phyloP scores from a whole-genome alignment of 331 rosid genomes.

The Quercus tomentella region DNA sequence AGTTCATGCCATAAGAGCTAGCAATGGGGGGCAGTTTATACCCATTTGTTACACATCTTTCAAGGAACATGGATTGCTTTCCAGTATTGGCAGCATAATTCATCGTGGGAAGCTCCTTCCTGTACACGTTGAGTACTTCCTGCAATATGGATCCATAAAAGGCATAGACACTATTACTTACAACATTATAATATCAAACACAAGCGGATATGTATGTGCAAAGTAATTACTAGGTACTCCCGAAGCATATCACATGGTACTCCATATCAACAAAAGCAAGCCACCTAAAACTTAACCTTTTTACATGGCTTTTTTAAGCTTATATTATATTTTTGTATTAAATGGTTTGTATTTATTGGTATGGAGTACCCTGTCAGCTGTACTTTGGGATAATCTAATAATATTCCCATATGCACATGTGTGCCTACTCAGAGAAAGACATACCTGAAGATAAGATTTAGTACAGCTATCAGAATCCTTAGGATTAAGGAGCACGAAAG shows the following conservation, averaged over 20 bases:
- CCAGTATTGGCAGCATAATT: conserved; percentile 91
- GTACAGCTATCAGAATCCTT: conserved; percentile 40
- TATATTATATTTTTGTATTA: too few relatives aligned
- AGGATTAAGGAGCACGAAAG: conserved; percentile 64
- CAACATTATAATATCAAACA: not conserved
- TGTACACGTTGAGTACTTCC: conserved; percentile 69
- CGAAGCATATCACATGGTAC: too few relatives aligned
- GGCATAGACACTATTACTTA: not conserved
- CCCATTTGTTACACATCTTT: conserved; percentile 87
- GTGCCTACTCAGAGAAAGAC: not conserved
- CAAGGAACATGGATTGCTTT: conserved; percentile 72
- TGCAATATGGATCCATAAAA: conserved; percentile 15
- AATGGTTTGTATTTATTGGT: too few relatives aligned
- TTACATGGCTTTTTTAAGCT: too few relatives aligned
- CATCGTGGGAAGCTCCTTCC: conserved; percentile 81
- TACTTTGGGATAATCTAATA: too few relatives aligned
- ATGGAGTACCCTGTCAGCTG: too few relatives aligned
- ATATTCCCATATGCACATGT: not conserved
- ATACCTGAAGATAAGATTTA: conserved; percentile 69
- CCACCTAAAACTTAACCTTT: too few relatives aligned
- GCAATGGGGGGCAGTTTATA: conserved; percentile 18
- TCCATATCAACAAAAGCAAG: too few relatives aligned
- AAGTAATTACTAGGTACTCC: too few relatives aligned
- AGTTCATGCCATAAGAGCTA: conserved; percentile 2
- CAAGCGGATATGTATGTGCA: not conserved